Evolutionary conservation across 768 basidiomycete species (phyloP), one percentile per base, ranked within the genome.

Genomic region (Filobasidium floriforme): DNA sequence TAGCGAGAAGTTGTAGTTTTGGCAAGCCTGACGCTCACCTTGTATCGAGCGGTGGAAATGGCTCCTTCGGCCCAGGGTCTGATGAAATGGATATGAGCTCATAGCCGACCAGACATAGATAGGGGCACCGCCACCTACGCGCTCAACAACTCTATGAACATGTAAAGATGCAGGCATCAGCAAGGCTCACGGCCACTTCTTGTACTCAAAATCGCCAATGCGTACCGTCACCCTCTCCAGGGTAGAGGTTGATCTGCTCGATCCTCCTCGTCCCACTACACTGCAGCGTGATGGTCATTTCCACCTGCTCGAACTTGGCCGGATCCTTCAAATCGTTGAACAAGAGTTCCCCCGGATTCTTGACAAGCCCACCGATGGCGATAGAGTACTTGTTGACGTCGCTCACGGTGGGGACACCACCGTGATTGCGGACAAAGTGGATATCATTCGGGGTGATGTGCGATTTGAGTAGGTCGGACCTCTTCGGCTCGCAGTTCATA

Each of bases 151-250:
- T 63, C 62, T 62, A 44, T 10, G 28, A 28, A 18, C 22, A 9
- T 3, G 40, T 41, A 3, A 19, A 40, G 4, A 9, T 9, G 9
- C 32, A 9, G 9, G 4, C 9, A 37, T 37, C 32, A 37, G 32
- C 32, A 9, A 37, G 32, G 32, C 32, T 37, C 32, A 37, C 9
- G 41, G n/a, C n/a, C 37, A 41, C 60, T 26, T 26, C 41, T 9
- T 44, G 11, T 61, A n/a, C n/a, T n/a, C n/a, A n/a, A n/a, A n/a
- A n/a, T n/a, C n/a, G n/a, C n/a, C n/a, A n/a, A n/a, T n/a, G n/a
- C n/a, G n/a, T n/a, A 62, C 84, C 84, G 62, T 84, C 83, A 28
- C 83, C 83, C 41, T 84, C 84, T 14, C 83, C 84, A 3, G 83
- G 83, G 68, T 84, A 84, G 68, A 82, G 78, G 43, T 74, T 68